Evolutionary conservation across 306 rosid species (phyloP).

Genomic region (Prunus dulcis): DNA sequence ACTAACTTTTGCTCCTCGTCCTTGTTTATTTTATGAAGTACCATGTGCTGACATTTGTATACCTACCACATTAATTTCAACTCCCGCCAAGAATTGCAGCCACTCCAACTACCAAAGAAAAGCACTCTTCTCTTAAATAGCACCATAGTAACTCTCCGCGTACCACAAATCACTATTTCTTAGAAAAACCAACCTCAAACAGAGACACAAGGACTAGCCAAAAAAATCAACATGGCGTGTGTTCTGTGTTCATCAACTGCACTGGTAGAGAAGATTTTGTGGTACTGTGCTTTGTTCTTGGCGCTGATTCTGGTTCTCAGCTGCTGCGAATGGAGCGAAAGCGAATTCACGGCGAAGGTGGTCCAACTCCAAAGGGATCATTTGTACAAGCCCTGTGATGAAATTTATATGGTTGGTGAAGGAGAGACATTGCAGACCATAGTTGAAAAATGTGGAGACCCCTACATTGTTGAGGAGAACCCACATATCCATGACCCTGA

Average conservation of each 20-base stretch:
- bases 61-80: conserved; percentile 35
- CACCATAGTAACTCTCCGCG: not conserved
- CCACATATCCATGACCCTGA: conserved; percentile 84
- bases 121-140: not conserved
- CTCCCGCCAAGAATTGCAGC: conserved; percentile 29
- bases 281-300: conserved; percentile 36
- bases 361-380: not conserved
- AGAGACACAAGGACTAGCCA: no score
- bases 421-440: conserved; percentile 81
- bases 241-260: conserved; percentile 21
- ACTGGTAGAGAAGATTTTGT: conserved; percentile 26
- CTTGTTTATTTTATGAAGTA: not conserved
- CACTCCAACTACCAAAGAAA: conserved; percentile 35
- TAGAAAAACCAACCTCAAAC: not conserved
- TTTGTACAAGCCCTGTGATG: conserved; percentile 51
- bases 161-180: not conserved
- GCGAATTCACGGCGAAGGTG: conserved; percentile 21
- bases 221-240: conserved; percentile 9
- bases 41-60: conserved; percentile 2
- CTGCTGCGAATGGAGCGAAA: conserved; percentile 43
- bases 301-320: conserved; percentile 26
- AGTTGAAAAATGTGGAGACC: conserved; percentile 75
- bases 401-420: conserved; percentile 76
- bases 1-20: conserved; percentile 22
- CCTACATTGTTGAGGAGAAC: conserved; percentile 74